Percentiles rank a stretch among this genome's conserved stretches.
phyloP scores from a whole-genome alignment of 2,329 filamentous ascomycete genomes.

The Geosmithia putterillii region DNA sequence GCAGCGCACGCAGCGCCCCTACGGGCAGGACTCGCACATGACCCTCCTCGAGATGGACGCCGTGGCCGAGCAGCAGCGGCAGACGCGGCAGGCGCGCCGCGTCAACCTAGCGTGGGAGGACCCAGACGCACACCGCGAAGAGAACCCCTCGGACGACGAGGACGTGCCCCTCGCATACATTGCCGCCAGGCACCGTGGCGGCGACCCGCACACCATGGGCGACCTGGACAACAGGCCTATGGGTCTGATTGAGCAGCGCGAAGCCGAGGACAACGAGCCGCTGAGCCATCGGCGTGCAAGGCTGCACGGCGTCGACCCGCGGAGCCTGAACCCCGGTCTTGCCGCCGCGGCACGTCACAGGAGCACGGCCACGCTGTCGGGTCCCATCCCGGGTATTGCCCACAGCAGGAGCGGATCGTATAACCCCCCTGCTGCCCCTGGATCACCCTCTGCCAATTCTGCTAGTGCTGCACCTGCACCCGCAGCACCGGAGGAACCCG shows the following conservation, averaged over 20 bases:
- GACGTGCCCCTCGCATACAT: slow-evolving; percentile 83
- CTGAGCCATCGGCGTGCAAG: slow-evolving; percentile 65
- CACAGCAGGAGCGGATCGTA: neutral
- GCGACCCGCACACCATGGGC: slow-evolving; percentile 30
- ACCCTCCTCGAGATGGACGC: slow-evolving; percentile 86
- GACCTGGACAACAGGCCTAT: slow-evolving; percentile 52
- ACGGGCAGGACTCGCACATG: slow-evolving; percentile 73
- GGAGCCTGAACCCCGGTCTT: slow-evolving; percentile 22
- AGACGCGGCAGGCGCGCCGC: slow-evolving; percentile 59
- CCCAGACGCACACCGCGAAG: slow-evolving; percentile 30
- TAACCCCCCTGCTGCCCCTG: too few relatives aligned
- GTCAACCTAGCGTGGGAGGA: slow-evolving; percentile 90
- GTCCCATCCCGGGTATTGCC: slow-evolving; percentile 7
- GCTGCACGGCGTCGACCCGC: slow-evolving; percentile 50
- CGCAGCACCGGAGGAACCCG: slow-evolving; percentile 39
- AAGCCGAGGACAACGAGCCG: slow-evolving; percentile 87
- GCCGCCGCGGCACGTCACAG: slow-evolving; percentile 7
- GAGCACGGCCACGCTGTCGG: slow-evolving; percentile 28
- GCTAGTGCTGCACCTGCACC: slow-evolving; percentile 1
- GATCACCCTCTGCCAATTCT: slow-evolving; percentile 1
- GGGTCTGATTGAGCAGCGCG: slow-evolving; percentile 67
- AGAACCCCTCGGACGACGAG: slow-evolving; percentile 52
- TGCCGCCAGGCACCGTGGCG: slow-evolving; percentile 45
- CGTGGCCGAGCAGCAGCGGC: slow-evolving; percentile 73
- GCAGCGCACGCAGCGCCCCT: slow-evolving; percentile 50